Percentiles rank a stretch among this genome's conserved stretches.
Conservation (phyloP, 805 yeast genomes). For the Teunomyces pallodes region DNA sequence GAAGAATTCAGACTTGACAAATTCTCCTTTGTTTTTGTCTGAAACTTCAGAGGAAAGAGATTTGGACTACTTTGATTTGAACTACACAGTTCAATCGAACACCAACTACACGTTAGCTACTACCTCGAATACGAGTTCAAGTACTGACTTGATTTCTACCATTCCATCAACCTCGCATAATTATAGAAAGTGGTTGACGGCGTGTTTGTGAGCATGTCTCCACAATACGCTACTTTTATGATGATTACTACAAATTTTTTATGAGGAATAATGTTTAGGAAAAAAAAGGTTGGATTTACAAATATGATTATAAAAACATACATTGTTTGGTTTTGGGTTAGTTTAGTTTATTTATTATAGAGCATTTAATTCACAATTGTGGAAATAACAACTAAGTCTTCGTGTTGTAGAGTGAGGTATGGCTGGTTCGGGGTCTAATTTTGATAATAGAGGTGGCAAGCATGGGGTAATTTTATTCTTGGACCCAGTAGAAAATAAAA, state of each 20-base stretch:
- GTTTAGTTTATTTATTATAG: conserved; percentile 6
- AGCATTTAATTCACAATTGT: conserved; percentile 1
- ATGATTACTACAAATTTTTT: not conserved
- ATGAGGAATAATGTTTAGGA: not conserved
- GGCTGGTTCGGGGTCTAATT: not conserved
- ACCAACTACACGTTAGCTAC: conserved; percentile 13
- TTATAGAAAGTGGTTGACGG: conserved; percentile 41
- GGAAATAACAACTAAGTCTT: not conserved
- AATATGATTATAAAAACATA: conserved; percentile 1
- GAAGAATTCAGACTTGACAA: conserved; percentile 12
- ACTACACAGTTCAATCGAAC: conserved; percentile 26
- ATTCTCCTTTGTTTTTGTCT: conserved; percentile 25
- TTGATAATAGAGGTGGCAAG: conserved; percentile 3
- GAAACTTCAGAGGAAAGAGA: conserved; percentile 12
- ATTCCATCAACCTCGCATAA: conserved; percentile 33
- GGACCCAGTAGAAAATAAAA: not conserved
- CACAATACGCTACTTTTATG: not conserved
- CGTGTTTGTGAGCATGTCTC: conserved; percentile 17
- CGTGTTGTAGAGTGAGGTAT: not conserved
- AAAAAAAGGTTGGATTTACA: conserved; percentile 3
- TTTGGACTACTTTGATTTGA: conserved; percentile 32
- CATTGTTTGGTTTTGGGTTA: conserved; percentile 1
- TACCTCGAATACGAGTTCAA: conserved; percentile 8
- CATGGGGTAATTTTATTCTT: conserved; percentile 4
- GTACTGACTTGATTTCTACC: conserved; percentile 9